Percentiles rank a stretch among this genome's conserved stretches.
These are phyloP conservation scores for Scenedesmus sp. DNA, from an alignment of 163 green algal species.

Conservation along the genomic window DNA sequence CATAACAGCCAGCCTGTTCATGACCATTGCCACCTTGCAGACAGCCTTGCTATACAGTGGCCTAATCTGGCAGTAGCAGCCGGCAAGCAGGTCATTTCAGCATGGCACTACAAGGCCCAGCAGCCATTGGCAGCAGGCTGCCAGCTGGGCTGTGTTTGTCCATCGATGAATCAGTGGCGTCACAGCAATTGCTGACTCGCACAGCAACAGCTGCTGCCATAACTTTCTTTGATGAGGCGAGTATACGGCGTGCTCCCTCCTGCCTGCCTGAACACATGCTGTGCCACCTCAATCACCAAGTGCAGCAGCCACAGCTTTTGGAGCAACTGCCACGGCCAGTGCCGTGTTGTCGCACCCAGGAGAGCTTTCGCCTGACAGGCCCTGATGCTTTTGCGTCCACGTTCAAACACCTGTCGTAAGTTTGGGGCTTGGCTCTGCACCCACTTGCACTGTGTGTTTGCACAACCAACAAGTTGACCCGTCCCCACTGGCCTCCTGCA, in stretches of 20 bases:
- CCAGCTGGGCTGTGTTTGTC: neutral
- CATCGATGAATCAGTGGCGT: neutral
- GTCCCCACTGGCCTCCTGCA: neutral
- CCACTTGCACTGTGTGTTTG: neutral
- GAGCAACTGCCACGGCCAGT: neutral
- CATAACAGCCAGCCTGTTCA: too few species aligned
- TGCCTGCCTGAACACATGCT: neutral
- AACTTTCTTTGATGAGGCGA: neutral
- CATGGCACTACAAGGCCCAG: neutral
- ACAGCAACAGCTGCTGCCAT: conserved; percentile 7
- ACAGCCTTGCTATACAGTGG: neutral
- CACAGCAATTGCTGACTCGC: neutral
- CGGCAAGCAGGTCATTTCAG: neutral
- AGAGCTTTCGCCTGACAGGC: too few species aligned
- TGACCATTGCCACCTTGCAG: neutral
- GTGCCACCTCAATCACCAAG: neutral
- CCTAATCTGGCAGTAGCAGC: neutral
- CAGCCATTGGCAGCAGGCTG: neutral
- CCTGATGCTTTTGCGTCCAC: too few species aligned
- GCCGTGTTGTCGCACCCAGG: too few species aligned
- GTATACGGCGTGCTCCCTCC: neutral
- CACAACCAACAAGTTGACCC: neutral
- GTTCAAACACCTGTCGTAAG: too few species aligned
- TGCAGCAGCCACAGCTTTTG: neutral
- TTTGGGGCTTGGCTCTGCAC: neutral